Percentiles rank a stretch among this genome's conserved stretches.
These are phyloP conservation scores for Castanea mollissima DNA, from an alignment of 306 rosid species.

Conservation along the genomic window DNA sequence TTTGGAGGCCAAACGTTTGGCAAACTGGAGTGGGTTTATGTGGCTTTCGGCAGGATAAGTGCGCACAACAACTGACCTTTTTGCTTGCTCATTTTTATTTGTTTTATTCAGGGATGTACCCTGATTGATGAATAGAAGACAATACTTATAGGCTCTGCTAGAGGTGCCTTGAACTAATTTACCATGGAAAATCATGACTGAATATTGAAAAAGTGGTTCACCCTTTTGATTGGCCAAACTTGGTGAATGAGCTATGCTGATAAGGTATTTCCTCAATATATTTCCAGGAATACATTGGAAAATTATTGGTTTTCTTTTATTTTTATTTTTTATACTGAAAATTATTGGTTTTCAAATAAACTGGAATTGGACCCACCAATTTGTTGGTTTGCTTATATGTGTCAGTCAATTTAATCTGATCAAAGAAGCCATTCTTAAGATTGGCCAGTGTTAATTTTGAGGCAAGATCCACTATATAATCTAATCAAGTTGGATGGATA, in stretches of 20 bases:
- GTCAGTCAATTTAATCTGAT: too few species aligned
- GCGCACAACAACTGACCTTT: slow-evolving; percentile 16
- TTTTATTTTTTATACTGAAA: too few species aligned
- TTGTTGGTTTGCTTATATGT: not conserved
- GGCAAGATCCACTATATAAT: not conserved
- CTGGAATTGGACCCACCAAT: not conserved
- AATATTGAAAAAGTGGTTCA: not conserved
- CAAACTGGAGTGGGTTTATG: slow-evolving; percentile 25
- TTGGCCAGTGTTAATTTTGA: not conserved
- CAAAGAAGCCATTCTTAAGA: too few species aligned
- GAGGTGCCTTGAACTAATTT: not conserved
- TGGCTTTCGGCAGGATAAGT: slow-evolving; percentile 2
- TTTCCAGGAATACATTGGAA: too few species aligned
- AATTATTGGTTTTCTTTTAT: too few species aligned
- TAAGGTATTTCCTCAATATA: not conserved
- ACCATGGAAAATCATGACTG: not conserved
- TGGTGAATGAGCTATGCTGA: not conserved
- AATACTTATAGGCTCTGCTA: not conserved
- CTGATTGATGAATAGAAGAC: not conserved
- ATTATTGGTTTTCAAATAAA: not conserved
- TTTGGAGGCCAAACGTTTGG: slow-evolving; percentile 34
- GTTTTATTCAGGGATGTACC: not conserved
- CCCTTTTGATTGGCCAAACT: not conserved
- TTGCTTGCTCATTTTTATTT: slow-evolving; percentile 11
- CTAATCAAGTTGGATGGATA: not conserved